Conservation (phyloP, 441 rosid genomes). For the Hypseocharis bilobata region DNA sequence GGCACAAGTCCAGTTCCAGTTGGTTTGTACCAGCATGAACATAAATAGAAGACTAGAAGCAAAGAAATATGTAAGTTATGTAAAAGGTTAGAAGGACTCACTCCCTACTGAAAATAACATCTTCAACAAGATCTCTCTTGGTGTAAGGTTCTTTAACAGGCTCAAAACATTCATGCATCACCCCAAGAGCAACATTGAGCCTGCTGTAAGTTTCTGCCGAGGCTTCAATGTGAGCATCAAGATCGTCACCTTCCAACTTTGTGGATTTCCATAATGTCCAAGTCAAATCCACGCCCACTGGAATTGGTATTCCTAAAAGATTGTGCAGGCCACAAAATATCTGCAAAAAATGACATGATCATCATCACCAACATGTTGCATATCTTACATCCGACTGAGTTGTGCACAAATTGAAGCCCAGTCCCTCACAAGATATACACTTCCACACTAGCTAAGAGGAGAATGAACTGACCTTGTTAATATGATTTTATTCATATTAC, state of each 20-base stretch:
- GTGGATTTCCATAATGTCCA: conserved; percentile 51
- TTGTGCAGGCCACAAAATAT: conserved; percentile 36
- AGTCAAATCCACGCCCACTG: conserved; percentile 45
- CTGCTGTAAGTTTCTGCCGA: conserved; percentile 44
- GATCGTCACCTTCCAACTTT: conserved; percentile 22
- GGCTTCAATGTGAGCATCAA: conserved; percentile 30
- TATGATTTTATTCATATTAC: background rate
- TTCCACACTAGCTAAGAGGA: background rate
- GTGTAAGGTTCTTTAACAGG: conserved; percentile 45
- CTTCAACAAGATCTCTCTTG: conserved; percentile 52
- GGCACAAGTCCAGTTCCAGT: background rate
- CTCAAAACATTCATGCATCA: conserved; percentile 84
- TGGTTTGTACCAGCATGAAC: background rate
- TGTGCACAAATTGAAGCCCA: background rate
- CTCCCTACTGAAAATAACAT: conserved; percentile 65
- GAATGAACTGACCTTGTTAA: background rate
- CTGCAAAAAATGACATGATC: conserved; percentile 29
- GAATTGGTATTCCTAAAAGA: conserved; percentile 46
- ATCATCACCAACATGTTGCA: conserved; percentile 17
- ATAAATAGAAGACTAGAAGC: no score
- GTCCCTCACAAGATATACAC: background rate
- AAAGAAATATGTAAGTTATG: background rate
- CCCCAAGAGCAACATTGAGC: conserved; percentile 55
- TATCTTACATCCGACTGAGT: background rate
- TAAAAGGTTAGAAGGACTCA: conserved; percentile 25